Conservation (phyloP, 257 asterid genomes). For the Handroanthus guayacan region DNA sequence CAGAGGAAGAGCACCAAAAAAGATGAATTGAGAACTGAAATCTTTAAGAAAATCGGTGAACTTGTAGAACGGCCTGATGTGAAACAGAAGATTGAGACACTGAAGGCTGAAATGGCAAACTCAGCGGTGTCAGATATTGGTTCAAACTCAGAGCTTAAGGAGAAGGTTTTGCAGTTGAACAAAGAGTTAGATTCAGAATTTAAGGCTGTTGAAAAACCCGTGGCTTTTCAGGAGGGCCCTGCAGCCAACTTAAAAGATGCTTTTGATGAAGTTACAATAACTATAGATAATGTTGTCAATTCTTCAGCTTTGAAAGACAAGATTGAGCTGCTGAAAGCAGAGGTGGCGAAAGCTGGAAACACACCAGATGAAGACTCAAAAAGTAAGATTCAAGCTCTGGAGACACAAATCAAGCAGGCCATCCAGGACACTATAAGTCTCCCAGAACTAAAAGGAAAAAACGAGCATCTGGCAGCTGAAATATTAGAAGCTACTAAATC, state of each 20-base stretch:
- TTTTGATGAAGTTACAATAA: constrained; percentile 49
- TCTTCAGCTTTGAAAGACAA: constrained; percentile 70
- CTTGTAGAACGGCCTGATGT: constrained; percentile 57
- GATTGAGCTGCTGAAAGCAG: constrained; percentile 66
- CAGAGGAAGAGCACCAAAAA: constrained; percentile 44
- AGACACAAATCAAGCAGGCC: constrained; percentile 63
- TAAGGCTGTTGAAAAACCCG: constrained; percentile 51
- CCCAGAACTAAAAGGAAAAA: constrained; percentile 61
- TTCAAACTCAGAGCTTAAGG: constrained; percentile 59
- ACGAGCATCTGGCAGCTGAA: constrained; percentile 61
- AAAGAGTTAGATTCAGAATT: constrained; percentile 60
- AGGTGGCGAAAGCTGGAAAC: constrained; percentile 60
- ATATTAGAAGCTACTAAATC: constrained; percentile 48
- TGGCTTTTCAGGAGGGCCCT: constrained; percentile 56
- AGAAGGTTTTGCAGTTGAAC: constrained; percentile 58
- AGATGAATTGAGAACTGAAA: constrained; percentile 54
- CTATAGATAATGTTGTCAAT: constrained; percentile 55
- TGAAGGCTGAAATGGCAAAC: constrained; percentile 62
- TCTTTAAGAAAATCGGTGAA: constrained; percentile 61
- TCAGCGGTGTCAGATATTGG: constrained; percentile 53
- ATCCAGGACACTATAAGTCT: constrained; percentile 54
- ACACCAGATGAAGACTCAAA: constrained; percentile 54
- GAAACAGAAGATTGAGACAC: constrained; percentile 59
- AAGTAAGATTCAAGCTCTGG: constrained; percentile 61
- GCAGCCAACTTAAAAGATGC: constrained; percentile 51